Base-by-base conservation (phyloP, 345 rosid species). In the Orychophragmus violaceus region DNA sequence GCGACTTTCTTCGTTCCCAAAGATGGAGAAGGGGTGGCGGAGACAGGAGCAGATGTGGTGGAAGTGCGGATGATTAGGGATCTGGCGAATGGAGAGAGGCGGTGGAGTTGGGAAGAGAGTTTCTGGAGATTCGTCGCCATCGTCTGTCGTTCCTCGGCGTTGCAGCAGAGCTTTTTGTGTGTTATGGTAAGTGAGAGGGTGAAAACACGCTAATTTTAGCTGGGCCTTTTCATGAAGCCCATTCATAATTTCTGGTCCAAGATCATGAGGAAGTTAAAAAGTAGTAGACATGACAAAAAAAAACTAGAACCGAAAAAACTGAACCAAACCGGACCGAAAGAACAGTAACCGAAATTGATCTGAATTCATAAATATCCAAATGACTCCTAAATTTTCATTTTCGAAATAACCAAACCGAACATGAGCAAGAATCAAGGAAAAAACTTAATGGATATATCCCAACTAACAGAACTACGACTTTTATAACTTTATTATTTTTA, bases 1-100 rank as follows among this genome's bases (percentile, higher is more conserved):
- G 96, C 3, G 56, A 94, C 99, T 74, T 85, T 94, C 66, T 85
- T 88, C 41, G 95, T 74, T 73, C 82, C 65, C 29, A 74, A 1
- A 0, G 70, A 84, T 0, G 78, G 83, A 7, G 72, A 69, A 8
- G 70, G 50, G 3, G 45, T 24, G 3, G n/a, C 22, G 48, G 64
- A 8, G 23, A 62, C 27, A 1, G 67, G 68, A 21, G 79, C 58
- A 19, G 77, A 64, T 35, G 86, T 66, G 67, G 83, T 77, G 64
- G 83, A 74, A 49, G 82, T 66, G 13, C 87, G 85, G 30, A 68
- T 2, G 49, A 70, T 36, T 23, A 79, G 18, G 75, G 78, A 77
- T 66, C 68, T 76, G 71, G 84, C 35, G 1, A 71, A 66, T 16
- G 81, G 82, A 30, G 83, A 77, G 65, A 80, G 65, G 14, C 85